Evolutionary conservation across 2,329 filamentous ascomycete species (phyloP).

Genomic region (Chaetomiaceae sp.): DNA sequence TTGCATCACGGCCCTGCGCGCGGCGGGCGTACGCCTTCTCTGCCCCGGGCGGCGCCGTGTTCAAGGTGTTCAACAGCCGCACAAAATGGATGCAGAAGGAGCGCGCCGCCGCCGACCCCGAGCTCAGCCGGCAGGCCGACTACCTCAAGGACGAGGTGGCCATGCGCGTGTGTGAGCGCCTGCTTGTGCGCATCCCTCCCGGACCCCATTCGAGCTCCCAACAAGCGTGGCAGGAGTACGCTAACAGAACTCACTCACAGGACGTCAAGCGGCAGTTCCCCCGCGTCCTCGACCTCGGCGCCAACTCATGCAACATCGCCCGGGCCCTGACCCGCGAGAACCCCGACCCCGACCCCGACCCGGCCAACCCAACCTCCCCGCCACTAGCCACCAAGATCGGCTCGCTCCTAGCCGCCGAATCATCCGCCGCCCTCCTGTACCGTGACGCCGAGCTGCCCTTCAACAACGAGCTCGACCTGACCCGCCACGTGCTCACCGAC

Average conservation of each 20-base stretch:
- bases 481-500: slow-evolving; percentile 66
- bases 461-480: slow-evolving; percentile 66
- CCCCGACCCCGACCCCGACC: slow-evolving; percentile 57
- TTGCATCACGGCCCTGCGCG: neutral
- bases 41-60: slow-evolving; percentile 66
- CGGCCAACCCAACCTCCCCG: slow-evolving; percentile 48
- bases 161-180: slow-evolving; percentile 70
- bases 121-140: slow-evolving; percentile 73
- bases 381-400: slow-evolving; percentile 66
- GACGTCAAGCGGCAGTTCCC: slow-evolving; percentile 89
- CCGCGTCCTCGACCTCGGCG: slow-evolving; percentile 82
- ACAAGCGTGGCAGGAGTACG: too few species aligned
- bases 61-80: slow-evolving; percentile 85
- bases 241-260: slow-evolving; percentile 35
- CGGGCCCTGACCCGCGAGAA: slow-evolving; percentile 68
- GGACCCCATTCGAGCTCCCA: neutral
- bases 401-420: slow-evolving; percentile 74
- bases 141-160: slow-evolving; percentile 94
- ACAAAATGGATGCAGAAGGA: slow-evolving; percentile 91
- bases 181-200: slow-evolving; percentile 54
- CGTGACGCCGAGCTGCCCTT: slow-evolving; percentile 71
- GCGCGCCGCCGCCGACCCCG: slow-evolving; percentile 64
- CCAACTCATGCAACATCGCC: slow-evolving; percentile 92
- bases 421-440: slow-evolving; percentile 69
- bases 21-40: slow-evolving; percentile 68